Percentiles rank a stretch among this genome's conserved stretches.
These are phyloP conservation scores for Hanseniaspora taiwanica DNA, from an alignment of 805 yeast genomes.

Conservation along the genomic window DNA sequence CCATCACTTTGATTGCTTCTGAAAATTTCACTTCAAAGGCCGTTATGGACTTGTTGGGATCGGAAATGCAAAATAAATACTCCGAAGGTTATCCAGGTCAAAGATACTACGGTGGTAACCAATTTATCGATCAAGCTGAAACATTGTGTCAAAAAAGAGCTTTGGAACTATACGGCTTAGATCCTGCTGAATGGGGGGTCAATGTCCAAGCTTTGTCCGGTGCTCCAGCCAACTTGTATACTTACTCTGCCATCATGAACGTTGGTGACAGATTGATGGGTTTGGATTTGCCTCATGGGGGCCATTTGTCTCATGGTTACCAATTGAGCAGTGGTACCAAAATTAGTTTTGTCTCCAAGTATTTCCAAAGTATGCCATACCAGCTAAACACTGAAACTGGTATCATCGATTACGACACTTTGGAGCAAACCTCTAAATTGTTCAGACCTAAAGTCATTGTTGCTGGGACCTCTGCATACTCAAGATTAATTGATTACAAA, in stretches of 20 bases:
- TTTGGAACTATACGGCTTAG: constrained; percentile 62
- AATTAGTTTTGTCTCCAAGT: constrained; percentile 83
- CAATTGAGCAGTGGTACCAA: constrained; percentile 74
- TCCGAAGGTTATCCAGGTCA: constrained; percentile 98
- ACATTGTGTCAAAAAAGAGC: constrained; percentile 85
- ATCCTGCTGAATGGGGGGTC: constrained; percentile 87
- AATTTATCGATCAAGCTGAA: constrained; percentile 87
- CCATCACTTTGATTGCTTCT: constrained; percentile 85
- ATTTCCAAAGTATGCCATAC: constrained; percentile 97
- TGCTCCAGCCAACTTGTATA: constrained; percentile 91
- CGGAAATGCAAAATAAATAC: constrained; percentile 95
- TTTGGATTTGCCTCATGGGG: constrained; percentile 94
- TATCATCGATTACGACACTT: constrained; percentile 77
- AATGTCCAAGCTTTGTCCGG: constrained; percentile 93
- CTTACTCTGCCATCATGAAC: constrained; percentile 77
- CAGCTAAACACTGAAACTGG: constrained; percentile 80
- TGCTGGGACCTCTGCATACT: constrained; percentile 96
- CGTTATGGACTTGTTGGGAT: constrained; percentile 87
- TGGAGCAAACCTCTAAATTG: constrained; percentile 67
- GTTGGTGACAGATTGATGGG: constrained; percentile 95
- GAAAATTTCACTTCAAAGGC: constrained; percentile 94
- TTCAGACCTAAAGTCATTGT: constrained; percentile 92
- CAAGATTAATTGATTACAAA: constrained; percentile 79
- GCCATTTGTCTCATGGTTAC: constrained; percentile 95
- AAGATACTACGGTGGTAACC: constrained; percentile 96